These are phyloP conservation scores for Solanum piurae DNA, from an alignment of 257 asterid species.

Conservation along the genomic window DNA sequence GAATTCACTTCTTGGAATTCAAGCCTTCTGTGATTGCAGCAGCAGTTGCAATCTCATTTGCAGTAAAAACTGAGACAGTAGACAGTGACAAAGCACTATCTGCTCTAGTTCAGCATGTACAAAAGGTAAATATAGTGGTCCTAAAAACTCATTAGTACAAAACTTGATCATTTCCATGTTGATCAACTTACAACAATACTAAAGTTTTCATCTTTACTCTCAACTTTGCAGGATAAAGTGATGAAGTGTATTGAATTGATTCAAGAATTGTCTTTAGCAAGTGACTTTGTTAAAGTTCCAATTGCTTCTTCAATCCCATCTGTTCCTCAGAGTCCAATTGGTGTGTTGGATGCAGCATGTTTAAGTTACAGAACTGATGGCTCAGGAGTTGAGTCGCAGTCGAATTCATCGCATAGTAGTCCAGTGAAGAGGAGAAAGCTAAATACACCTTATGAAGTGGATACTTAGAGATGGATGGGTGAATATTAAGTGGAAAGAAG, in stretches of 20 bases:
- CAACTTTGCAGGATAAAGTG: slow-evolving; percentile 20
- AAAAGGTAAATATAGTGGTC: slow-evolving; percentile 28
- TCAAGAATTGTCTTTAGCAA: slow-evolving; percentile 4
- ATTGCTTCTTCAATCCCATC: slow-evolving; percentile 4
- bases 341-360: slow-evolving; percentile 36
- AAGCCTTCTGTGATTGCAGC: slow-evolving; percentile 40
- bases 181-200: background rate
- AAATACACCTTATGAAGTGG: slow-evolving; percentile 2
- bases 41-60: slow-evolving; percentile 30
- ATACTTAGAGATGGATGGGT: background rate
- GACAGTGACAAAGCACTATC: slow-evolving; percentile 17
- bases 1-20: slow-evolving; percentile 28
- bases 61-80: slow-evolving; percentile 19
- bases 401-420: slow-evolving; percentile 12
- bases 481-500: background rate
- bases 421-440: slow-evolving; percentile 31
- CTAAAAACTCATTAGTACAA: background rate
- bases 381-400: slow-evolving; percentile 16
- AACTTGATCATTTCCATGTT: background rate
- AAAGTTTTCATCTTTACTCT: background rate
- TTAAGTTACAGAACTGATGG: slow-evolving; percentile 28
- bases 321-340: slow-evolving; percentile 27
- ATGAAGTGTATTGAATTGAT: slow-evolving; percentile 19
- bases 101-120: slow-evolving; percentile 15
- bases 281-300: slow-evolving; percentile 3